These are phyloP conservation scores for Tilletia indica DNA, from an alignment of 1,284 basidiomycete species.

Conservation along the genomic window DNA sequence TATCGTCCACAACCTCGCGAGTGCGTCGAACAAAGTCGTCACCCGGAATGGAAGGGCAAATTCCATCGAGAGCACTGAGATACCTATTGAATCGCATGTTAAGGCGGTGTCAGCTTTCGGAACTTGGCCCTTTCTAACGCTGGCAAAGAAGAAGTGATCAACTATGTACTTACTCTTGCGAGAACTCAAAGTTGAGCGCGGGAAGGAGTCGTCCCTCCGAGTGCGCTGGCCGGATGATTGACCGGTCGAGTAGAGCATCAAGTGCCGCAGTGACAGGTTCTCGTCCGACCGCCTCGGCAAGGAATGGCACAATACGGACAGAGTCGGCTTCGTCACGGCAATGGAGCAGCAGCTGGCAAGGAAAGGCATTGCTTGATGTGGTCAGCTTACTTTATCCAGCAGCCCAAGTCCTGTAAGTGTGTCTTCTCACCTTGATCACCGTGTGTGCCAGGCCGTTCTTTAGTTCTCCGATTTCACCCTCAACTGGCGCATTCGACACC, in stretches of 20 bases:
- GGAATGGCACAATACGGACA: neutral
- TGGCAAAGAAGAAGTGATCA: no score
- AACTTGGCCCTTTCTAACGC: no score
- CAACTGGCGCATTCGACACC: neutral
- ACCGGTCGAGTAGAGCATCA: neutral
- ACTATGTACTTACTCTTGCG: neutral
- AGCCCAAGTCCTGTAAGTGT: neutral
- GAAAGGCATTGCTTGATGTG: no score
- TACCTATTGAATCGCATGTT: neutral
- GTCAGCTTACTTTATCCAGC: no score
- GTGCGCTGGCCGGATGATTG: neutral
- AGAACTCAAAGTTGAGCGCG: conserved; percentile 12
- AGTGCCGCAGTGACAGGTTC: conserved; percentile 1
- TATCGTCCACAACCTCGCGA: neutral
- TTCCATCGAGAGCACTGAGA: neutral
- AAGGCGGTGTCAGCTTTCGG: no score
- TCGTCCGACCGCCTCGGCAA: neutral
- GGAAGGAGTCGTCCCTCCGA: conserved; percentile 5
- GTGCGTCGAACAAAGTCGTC: neutral
- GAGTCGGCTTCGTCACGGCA: neutral
- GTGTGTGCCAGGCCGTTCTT: neutral
- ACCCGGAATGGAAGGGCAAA: neutral
- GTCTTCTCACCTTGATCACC: neutral
- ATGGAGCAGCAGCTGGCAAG: neutral
- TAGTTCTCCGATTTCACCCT: neutral